Evolutionary conservation across 2,329 filamentous ascomycete species (phyloP), one percentile per base, ranked within the genome.

Genomic region (Fusarium falciforme): DNA sequence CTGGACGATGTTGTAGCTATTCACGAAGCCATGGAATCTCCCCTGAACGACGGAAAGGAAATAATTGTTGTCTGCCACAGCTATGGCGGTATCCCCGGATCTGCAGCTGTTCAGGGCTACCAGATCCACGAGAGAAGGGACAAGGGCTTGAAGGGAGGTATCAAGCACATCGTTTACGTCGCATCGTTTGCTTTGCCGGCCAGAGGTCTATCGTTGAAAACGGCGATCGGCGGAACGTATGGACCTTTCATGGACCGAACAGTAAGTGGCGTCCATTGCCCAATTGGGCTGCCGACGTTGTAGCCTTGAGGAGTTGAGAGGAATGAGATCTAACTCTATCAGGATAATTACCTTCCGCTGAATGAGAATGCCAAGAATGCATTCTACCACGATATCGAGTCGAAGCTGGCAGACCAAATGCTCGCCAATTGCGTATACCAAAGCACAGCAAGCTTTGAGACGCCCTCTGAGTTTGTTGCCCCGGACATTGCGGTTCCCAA

Each of bases 81-180:
- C 27, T 78, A 77, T n/a, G 81, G 80, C 6, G 82, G 81, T 1
- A 77, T 82, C 7, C 77, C 79, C 0, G 78, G 76, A 3, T 79
- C 79, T 5, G 77, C 75, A 1, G 67, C 77, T 1, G 74, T 66
- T 2, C 76, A 80, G 16, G 79, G 79, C 5, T 61, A 76, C 20
- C 77, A 77, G 4, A 16, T 80, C 29, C 69, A 77, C 2, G 80
- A 82, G 6, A 61, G 80, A 4, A 59, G 66, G 11, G 72, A 69
- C 0, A 67, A 71, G 16, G 80, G 80, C 0, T 33, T 79, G 3
- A 14, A 62, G 4, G 81, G 81, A 14, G 80, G 81, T 3, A 73
- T 83, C 27, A 78, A 73, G 6, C 65, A 75, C 1, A 68, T 81
- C 14, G 49, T 82, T 1, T 82, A 79, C 35, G 54, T 83, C 2